phyloP scores from a whole-genome alignment of 139 green algal genomes.

The Micromonas commoda region DNA sequence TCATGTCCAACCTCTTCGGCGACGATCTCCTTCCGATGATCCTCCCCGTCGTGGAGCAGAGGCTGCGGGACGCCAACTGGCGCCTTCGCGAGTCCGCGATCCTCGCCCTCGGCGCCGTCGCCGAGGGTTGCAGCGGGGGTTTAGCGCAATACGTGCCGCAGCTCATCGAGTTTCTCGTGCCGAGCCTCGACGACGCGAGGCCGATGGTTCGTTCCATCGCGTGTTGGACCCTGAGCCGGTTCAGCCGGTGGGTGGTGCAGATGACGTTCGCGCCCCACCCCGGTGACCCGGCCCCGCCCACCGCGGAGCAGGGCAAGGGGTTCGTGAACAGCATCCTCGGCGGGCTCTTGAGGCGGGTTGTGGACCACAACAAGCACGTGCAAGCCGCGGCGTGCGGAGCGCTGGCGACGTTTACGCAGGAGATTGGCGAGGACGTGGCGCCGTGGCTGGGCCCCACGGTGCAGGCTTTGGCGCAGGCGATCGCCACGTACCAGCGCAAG shows the following conservation, averaged over 20 bases:
- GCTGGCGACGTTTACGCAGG: slow-evolving; percentile 55
- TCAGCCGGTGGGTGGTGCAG: slow-evolving; percentile 64
- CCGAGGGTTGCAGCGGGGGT: slow-evolving; percentile 75
- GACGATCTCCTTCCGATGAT: slow-evolving; percentile 86
- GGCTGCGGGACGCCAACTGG: slow-evolving; percentile 51
- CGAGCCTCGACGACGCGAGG: slow-evolving; percentile 58
- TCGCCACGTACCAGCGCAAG: slow-evolving; percentile 42
- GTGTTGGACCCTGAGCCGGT: slow-evolving; percentile 84
- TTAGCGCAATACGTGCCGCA: slow-evolving; percentile 61
- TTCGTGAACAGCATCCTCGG: slow-evolving; percentile 57
- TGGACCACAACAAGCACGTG: slow-evolving; percentile 69
- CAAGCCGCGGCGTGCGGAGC: slow-evolving; percentile 79
- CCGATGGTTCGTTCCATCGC: slow-evolving; percentile 74
- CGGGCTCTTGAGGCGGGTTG: slow-evolving; percentile 57
- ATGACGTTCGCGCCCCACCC: slow-evolving; percentile 5
- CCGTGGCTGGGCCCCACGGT: slow-evolving; percentile 38
- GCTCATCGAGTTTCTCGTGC: slow-evolving; percentile 73
- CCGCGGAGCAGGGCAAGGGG: slow-evolving; percentile 20
- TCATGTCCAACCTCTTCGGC: slow-evolving; percentile 65
- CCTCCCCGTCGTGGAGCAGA: slow-evolving; percentile 77
- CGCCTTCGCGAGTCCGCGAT: slow-evolving; percentile 72
- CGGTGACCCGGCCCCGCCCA: not conserved
- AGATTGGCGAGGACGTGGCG: slow-evolving; percentile 49
- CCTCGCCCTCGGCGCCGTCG: slow-evolving; percentile 81
- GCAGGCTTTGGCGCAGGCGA: slow-evolving; percentile 40